These are phyloP conservation scores for Sugiyamaella grinbergsii DNA, from an alignment of 1,139 yeast genomes.

Conservation along the genomic window DNA sequence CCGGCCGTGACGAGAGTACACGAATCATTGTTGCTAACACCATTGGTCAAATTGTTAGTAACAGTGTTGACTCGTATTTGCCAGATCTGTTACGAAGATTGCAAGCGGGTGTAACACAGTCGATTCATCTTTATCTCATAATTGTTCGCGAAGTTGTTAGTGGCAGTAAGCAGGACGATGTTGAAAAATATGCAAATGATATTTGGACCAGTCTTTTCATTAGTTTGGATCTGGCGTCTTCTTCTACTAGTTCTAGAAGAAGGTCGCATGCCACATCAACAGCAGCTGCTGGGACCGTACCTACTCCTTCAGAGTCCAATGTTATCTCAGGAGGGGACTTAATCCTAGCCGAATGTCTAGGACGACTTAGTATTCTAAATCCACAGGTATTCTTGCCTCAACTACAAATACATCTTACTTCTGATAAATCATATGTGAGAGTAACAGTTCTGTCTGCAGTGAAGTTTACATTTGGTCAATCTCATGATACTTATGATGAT, in stretches of 20 bases:
- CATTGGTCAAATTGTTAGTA: conserved; percentile 53
- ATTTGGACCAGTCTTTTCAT: conserved; percentile 38
- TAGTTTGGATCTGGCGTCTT: conserved; percentile 23
- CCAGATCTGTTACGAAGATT: conserved; percentile 42
- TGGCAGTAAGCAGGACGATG: conserved; percentile 19
- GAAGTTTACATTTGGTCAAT: conserved; percentile 41
- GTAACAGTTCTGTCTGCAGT: conserved; percentile 44
- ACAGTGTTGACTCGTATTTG: conserved; percentile 45
- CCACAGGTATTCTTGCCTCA: conserved; percentile 39
- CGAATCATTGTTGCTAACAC: conserved; percentile 55
- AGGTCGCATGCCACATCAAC: conserved; percentile 5
- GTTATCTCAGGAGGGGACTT: conserved; percentile 19
- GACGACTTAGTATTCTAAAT: conserved; percentile 39
- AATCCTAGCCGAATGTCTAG: conserved; percentile 45
- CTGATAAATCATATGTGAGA: conserved; percentile 33
- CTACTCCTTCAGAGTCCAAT: conserved; percentile 8
- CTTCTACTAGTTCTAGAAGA: background rate
- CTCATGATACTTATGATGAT: conserved; percentile 37
- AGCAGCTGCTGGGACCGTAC: conserved; percentile 20
- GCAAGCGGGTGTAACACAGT: conserved; percentile 24
- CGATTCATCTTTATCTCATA: conserved; percentile 37
- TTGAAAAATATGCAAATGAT: conserved; percentile 22
- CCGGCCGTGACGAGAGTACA: conserved; percentile 45
- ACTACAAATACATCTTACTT: conserved; percentile 32
- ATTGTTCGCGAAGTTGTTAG: conserved; percentile 47